Percentiles rank a stretch among this genome's conserved stretches.
These are phyloP conservation scores for Trapa incisa DNA, from an alignment of 345 rosid species.

Conservation along the genomic window DNA sequence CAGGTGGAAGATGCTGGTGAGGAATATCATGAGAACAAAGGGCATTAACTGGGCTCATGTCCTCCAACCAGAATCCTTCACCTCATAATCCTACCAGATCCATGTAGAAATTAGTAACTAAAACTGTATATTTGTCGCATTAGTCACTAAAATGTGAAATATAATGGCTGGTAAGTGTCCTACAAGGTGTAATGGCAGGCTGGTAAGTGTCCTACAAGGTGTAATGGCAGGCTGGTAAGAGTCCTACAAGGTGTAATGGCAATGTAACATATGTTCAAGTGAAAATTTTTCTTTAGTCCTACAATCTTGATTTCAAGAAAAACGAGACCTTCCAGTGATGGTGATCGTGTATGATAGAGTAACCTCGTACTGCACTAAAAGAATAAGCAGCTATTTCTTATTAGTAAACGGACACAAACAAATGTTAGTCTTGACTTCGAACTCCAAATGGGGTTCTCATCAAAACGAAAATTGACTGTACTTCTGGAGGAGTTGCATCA, in stretches of 20 bases:
- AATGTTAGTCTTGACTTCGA: slow-evolving; percentile 6
- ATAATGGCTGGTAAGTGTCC: not conserved
- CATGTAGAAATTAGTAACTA: not conserved
- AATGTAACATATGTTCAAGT: not conserved
- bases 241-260: not conserved
- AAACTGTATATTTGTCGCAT: not conserved
- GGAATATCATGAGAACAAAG: slow-evolving; percentile 48
- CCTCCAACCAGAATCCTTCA: not conserved
- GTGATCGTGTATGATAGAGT: no score
- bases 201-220: not conserved
- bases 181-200: not conserved
- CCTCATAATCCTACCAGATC: not conserved
- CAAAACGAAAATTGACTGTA: not conserved
- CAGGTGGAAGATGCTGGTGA: slow-evolving; percentile 61
- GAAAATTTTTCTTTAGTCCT: not conserved
- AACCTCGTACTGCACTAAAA: not conserved
- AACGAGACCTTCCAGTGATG: not conserved
- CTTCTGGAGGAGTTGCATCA: not conserved
- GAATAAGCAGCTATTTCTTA: slow-evolving; percentile 7
- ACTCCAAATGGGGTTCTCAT: slow-evolving; percentile 4
- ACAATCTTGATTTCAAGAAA: not conserved
- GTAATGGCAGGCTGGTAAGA: not conserved
- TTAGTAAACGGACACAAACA: slow-evolving; percentile 3
- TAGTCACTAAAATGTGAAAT: not conserved
- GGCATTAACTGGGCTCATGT: slow-evolving; percentile 32